Evolutionary conservation across 768 basidiomycete species (phyloP), one percentile per base, ranked within the genome.

Genomic region (Phaeotremella fagi): DNA sequence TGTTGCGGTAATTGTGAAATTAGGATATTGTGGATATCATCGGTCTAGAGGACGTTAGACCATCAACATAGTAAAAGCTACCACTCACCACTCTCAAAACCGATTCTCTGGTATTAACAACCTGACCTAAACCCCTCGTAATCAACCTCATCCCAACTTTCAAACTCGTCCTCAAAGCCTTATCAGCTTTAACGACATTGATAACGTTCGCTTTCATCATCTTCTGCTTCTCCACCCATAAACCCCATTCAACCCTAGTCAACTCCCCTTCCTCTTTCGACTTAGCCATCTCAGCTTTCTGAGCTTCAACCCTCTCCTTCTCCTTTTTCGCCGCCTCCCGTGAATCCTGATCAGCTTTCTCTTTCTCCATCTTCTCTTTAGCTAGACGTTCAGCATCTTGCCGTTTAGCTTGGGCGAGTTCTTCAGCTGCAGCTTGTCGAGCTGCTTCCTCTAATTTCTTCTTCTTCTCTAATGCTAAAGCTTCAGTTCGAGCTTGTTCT

Each of bases 141-240:
- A 72, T 72, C 49, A 66, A 54, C 51, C 66, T 59, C 70, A 71
- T 72, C 0, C 59, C 55, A 15, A 25, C 31, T 37, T 54, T 60
- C 48, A 68, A 28, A n/a, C 37, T 53, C 53, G 52, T 58, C 46
- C 59, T 64, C 11, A 50, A 28, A 6, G 48, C 55, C 37, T 50
- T 77, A 28, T 82, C 81, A 2, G 75, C 72, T 77, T 91, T 91
- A 47, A 88, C 77, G 48, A 73, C 68, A 82, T 90, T 51, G 26
- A 72, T 64, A 9, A 69, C 58, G 16, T 62, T 55, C 27, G 16
- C 44, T 50, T 74, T 74, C 50, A 68, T 60, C 55, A 50, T 60
- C 41, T 46, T 47, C 60, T 72, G 71, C 49, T 61, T 60, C 16
- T 62, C 63, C 4, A 64, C 63, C 66, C 71, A 74, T 24, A 50